phyloP scores from a whole-genome alignment of 805 yeast species.

The Lipomyces oligophaga region DNA sequence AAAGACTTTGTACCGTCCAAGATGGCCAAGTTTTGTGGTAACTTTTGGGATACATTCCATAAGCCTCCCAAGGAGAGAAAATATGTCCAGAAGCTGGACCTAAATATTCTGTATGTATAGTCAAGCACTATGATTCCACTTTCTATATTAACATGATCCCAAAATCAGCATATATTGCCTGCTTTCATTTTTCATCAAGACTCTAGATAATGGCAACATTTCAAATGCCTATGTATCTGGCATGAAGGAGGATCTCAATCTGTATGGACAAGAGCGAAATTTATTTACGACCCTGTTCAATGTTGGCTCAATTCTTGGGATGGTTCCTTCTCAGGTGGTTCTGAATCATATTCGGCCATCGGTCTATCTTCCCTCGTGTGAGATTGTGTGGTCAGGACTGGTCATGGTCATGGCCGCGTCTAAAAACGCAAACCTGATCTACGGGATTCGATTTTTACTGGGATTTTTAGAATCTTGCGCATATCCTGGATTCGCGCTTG shows the following conservation, averaged over 20 bases:
- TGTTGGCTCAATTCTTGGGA: slow-evolving; percentile 45
- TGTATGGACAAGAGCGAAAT: slow-evolving; percentile 19
- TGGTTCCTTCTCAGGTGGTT: slow-evolving; percentile 44
- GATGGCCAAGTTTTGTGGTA: slow-evolving; percentile 5
- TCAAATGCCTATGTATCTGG: slow-evolving; percentile 68
- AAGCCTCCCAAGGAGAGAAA: slow-evolving; percentile 34
- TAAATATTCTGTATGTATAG: slow-evolving; percentile 36
- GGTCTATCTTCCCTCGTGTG: slow-evolving; percentile 44
- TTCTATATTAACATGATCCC: not conserved
- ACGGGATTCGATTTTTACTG: slow-evolving; percentile 28
- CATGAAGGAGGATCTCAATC: slow-evolving; percentile 49
- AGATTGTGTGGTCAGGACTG: slow-evolving; percentile 44
- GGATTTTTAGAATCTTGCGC: slow-evolving; percentile 47
- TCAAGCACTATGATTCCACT: too few relatives aligned
- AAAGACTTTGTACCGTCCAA: too few relatives aligned
- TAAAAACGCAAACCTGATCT: slow-evolving; percentile 19
- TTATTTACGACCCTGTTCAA: slow-evolving; percentile 17
- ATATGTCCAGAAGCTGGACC: slow-evolving; percentile 38
- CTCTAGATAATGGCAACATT: slow-evolving; percentile 56
- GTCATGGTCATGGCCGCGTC: slow-evolving; percentile 26
- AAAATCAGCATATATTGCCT: slow-evolving; percentile 37
- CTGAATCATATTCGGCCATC: slow-evolving; percentile 32
- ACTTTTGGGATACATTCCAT: slow-evolving; percentile 18
- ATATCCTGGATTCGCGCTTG: slow-evolving; percentile 45
- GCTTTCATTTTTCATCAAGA: slow-evolving; percentile 45